Evolutionary conservation across 306 rosid species (phyloP), one percentile per base, ranked within the genome.

Genomic region (Prunus kanzakura): DNA sequence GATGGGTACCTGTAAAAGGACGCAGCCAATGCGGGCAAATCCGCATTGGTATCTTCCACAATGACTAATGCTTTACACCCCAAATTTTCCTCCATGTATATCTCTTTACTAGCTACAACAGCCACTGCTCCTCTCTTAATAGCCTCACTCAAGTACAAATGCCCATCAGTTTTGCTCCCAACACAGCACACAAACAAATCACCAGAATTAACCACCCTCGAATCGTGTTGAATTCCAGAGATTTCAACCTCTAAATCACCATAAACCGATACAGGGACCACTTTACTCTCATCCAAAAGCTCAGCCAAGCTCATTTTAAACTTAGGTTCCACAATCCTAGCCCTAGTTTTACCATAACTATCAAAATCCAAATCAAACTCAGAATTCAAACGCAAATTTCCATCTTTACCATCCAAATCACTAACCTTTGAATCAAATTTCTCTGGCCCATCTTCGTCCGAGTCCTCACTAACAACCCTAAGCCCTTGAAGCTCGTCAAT

Each of bases 121-220:
- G 97, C 99, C 51, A 95, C 88, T 0, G 96, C 97, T 18, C 97
- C 93, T 86, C 97, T 89, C 90, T 95, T 95, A 82, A 90, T 93
- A 79, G 99, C 97, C 86, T 95, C 97, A n/a, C 85, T 89, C 86
- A 95, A 84, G 69, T 79, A 89, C 82, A 86, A 74, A 47, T 89
- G 90, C 0, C 91, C 96, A 50, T 95, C 97, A 3, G 86, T 90
- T 43, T 84, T 86, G 16, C 75, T 75, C 51, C 90, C 96, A 67
- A 90, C 92, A 41, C 93, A 87, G 38, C 96, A 90, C 49, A 95
- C 88, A 80, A 95, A 95, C 89, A 95, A 89, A 67, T 95, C 94
- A 13, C 96, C 97, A 0, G 92, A 64, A 69, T 66, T 85, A 3
- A 95, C 93, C 78, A 89, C 52, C 80, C 91, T 82, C 0, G 99